A percentile compares a stretch with the other conserved stretches of the same genome.
These are phyloP conservation scores for Spizellomyces sp. DNA, from an alignment of 192 early-diverging fungal species.

Conservation along the genomic window DNA sequence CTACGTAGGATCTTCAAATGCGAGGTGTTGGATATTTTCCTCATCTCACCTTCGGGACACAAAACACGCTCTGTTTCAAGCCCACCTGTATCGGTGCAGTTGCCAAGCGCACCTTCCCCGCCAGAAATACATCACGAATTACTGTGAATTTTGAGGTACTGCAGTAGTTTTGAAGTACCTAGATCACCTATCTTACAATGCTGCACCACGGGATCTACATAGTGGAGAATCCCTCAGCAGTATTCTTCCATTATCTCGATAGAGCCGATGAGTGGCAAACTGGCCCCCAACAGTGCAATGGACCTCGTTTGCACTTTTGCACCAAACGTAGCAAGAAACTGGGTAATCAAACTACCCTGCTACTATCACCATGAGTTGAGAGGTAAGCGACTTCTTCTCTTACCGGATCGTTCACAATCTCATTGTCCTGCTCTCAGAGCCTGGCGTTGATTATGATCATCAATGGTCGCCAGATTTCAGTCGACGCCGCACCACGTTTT, in stretches of 20 bases:
- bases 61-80: conserved; percentile 51
- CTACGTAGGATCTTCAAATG: conserved; percentile 46
- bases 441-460: not conserved
- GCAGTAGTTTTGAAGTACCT: not conserved
- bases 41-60: conserved; percentile 43
- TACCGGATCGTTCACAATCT: not conserved
- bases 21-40: conserved; percentile 51
- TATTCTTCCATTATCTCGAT: conserved; percentile 48
- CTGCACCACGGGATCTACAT: not conserved
- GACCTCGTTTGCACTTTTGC: conserved; percentile 47
- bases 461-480: conserved; percentile 29
- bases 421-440: not conserved
- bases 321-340: conserved; percentile 43
- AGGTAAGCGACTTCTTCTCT: not conserved
- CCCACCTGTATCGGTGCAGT: conserved; percentile 52
- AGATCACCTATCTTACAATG: too few species aligned
- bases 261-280: conserved; percentile 37
- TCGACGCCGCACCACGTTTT: conserved; percentile 37
- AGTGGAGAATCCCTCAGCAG: conserved; percentile 58
- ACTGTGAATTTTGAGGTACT: conserved; percentile 50
- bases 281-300: conserved; percentile 41
- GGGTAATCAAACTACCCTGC: conserved; percentile 52
- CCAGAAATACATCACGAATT: conserved; percentile 49
- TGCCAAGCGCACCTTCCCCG: conserved; percentile 37
- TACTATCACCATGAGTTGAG: conserved; percentile 45